phyloP scores from a whole-genome alignment of 495 filamentous ascomycete genomes.

The Hypoxylon fragiforme region DNA sequence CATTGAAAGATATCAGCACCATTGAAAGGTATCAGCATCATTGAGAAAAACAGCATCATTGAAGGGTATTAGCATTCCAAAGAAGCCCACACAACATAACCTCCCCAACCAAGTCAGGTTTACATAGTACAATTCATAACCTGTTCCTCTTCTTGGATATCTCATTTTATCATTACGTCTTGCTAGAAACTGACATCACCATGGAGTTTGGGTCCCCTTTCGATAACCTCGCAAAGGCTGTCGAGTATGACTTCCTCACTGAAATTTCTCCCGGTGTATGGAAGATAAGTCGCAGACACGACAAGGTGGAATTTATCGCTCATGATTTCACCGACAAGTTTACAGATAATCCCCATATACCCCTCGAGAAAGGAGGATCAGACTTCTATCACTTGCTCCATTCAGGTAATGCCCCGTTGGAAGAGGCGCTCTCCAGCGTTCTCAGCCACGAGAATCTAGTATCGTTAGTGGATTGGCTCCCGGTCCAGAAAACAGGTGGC shows the following conservation, averaged over 20 bases:
- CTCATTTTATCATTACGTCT: background rate
- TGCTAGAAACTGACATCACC: background rate
- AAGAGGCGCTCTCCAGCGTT: conserved; percentile 20
- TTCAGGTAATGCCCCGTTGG: conserved; percentile 4
- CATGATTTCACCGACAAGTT: conserved; percentile 30
- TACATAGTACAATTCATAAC: too few relatives aligned
- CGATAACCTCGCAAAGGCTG: conserved; percentile 1
- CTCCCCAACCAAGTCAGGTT: conserved; percentile 1
- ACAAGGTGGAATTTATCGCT: conserved; percentile 30
- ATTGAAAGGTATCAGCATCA: too few relatives aligned
- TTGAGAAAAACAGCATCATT: conserved; percentile 35
- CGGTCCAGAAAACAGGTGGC: conserved; percentile 2
- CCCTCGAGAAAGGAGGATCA: background rate
- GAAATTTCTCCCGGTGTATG: conserved; percentile 28
- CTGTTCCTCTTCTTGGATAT: background rate
- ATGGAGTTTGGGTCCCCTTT: conserved; percentile 4
- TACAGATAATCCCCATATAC: background rate
- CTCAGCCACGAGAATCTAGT: conserved; percentile 52
- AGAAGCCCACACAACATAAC: background rate
- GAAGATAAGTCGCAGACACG: conserved; percentile 24
- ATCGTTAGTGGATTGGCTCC: conserved; percentile 34
- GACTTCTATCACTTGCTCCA: conserved; percentile 5
- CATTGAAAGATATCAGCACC: conserved; percentile 23
- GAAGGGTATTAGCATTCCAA: conserved; percentile 20
- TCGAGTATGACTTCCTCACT: conserved; percentile 25